phyloP scores from a whole-genome alignment of 331 rosid species.

The Dryas integrifolia region DNA sequence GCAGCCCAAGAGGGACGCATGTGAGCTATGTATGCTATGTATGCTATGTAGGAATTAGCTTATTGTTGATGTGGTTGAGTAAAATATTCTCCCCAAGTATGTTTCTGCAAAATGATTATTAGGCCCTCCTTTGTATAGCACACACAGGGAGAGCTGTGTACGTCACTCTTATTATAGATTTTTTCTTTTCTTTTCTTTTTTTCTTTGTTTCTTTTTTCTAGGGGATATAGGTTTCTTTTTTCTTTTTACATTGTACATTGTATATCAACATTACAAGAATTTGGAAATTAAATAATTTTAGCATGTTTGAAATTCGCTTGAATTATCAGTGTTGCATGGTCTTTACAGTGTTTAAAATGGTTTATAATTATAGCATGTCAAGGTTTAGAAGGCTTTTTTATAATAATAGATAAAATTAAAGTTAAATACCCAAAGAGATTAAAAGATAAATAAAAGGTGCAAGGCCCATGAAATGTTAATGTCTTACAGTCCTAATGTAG shows the following conservation, averaged over 20 bases:
- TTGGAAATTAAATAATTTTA: conserved; percentile 12
- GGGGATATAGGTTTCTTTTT: not conserved
- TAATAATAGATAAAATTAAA: too few relatives aligned
- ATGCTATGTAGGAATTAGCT: not conserved
- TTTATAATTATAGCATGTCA: too few relatives aligned
- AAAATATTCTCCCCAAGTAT: not conserved
- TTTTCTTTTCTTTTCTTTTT: not conserved
- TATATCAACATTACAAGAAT: conserved; percentile 8
- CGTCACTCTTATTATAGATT: not conserved
- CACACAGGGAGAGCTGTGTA: not conserved
- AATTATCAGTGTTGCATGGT: not conserved
- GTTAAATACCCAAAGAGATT: too few relatives aligned
- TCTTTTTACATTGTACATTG: conserved; percentile 10
- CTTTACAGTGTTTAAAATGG: not conserved
- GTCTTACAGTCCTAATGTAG: too few relatives aligned
- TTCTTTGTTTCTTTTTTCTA: not conserved
- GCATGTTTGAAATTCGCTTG: not conserved
- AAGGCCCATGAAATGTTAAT: too few relatives aligned
- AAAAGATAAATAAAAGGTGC: too few relatives aligned
- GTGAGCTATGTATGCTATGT: not conserved
- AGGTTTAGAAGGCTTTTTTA: too few relatives aligned
- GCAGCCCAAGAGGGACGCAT: conserved; percentile 23
- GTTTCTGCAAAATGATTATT: not conserved
- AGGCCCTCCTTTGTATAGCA: not conserved
- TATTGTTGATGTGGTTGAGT: not conserved